Evolutionary conservation across 495 filamentous ascomycete genomes (phyloP), one percentile per base, ranked within the genome.

Genomic region (Annulohypoxylon maeteangense): DNA sequence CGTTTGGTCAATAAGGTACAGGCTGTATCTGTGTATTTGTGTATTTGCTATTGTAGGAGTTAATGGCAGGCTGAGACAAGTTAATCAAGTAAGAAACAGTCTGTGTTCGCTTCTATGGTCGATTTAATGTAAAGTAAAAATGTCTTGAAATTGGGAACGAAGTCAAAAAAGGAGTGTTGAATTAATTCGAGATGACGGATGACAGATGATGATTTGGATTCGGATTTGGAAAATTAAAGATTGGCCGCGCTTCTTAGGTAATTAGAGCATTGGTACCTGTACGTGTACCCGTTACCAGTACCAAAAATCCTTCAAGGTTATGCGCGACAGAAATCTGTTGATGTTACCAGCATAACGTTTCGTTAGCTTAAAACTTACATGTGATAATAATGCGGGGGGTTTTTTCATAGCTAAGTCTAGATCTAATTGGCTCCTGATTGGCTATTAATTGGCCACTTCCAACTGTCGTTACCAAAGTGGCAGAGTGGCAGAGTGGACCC

Each of bases 301-400:
- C 40, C 40, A 6, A 47, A 62, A 68, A 62, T 5, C 40, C 40
- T 7, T 25, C 55, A 68, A 62, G 25, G 47, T 61, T 27, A 61
- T 34, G 50, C 65, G 38, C 57, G 47, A 44, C 44, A 44, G 42
- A 70, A 56, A 63, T 57, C 48, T 56, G 57, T 68, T 68, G 65
- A 68, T 48, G 67, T 69, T 63, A 59, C 40, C 22, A 61, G 8
- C 16, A 31, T 63, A 50, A 20, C 51, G 40, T 7, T 51, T 32
- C 16, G 11, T 47, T 64, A 59, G 64, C 44, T 54, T 34, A 40
- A 31, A 67, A 72, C 69, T 72, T 67, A 64, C 69, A 72, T 72
- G 69, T 72, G 69, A 72, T 50, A 64, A 40, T 42, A 60, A 47
- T 63, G 58, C 59, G 59, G 63, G 69, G 69, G 55, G 27, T 44